Evolutionary conservation across 139 green algal genomes (phyloP), one percentile per base, ranked within the genome.

Genomic region (Picochlorum sp.): DNA sequence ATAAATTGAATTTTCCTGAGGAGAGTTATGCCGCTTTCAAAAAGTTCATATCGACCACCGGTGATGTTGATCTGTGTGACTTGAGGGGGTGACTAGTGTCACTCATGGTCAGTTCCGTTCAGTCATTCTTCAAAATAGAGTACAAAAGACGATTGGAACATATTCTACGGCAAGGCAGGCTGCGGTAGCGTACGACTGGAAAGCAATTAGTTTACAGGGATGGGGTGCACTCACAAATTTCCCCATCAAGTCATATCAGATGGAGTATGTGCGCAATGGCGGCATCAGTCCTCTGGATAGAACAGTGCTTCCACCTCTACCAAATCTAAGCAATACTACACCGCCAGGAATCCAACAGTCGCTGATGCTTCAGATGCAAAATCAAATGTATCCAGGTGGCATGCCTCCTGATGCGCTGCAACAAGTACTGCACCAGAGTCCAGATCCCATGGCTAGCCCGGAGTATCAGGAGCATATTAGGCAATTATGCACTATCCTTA

Each of bases 211-310:
- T 6, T 28, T 67, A 20, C 69, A 70, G 23, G 75, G 75, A n/a
- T 44, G 57, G 11, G 70, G 70, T 7, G 61, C 75, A 34, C 66
- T 77, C 50, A 81, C 75, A 45, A 81, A 81, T 61, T 81, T 79
- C 57, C 74, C 74, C 5, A 61, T 77, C 16, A 57, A 50, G 15
- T 45, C 66, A 54, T 71, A 71, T 14, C 16, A 30, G 41, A 16
- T 21, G 34, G 57, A 57, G 23, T n/a, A 30, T 47, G 47, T 63
- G 62, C 9, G n/a, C 18, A 62, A 45, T 56, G 45, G 41, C 10
- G 34, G 16, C 8, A n/a, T 60, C 16, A 34, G 9, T 26, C 32
- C 32, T 15, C 28, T 41, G 41, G 41, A 44, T 61, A 45, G 24
- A 21, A 63, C n/a, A 28, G 18, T 23, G 7, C 13, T 59, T 9